Base-by-base conservation (phyloP, 2,329 filamentous ascomycete genomes). In the Penicillium brevicompactum region DNA sequence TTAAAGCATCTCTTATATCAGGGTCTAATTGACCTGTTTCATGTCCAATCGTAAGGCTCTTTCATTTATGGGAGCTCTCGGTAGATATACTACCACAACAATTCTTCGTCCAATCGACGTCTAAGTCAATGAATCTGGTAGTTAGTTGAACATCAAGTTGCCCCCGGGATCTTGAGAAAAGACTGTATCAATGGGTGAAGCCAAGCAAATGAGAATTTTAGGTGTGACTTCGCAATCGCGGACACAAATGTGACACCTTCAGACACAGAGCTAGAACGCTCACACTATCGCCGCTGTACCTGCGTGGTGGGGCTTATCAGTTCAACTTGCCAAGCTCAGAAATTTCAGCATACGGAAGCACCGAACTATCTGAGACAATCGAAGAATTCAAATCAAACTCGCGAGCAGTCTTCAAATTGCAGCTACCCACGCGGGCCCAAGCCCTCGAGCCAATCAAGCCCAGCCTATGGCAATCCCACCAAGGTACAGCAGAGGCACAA, bases 321-420 rank as follows among this genome's bases (percentile, higher is more conserved):
- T 38, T 24, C 16, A 31, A 40, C 4, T 22, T 41, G 47, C 41
- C 8, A 16, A 49, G 37, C 21, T 9, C 11, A 16, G 30, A 5
- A 45, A 18, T 27, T n/a, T 31, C n/a, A 31, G 32, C 9, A 45
- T 9, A 9, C 27, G 22, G 32, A 47, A 14, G 13, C 8, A 31
- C 24, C 34, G 43, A 52, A 13, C 4, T 9, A 48, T 48, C 44
- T 48, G 50, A 53, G 50, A 53, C 50, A 41, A 53, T 18, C 4
- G 13, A 24, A 27, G 10, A 22, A 22, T 16, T 10, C 16, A 27
- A 34, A 18, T 10, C n/a, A 49, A 43, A n/a, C 11, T 27, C 21
- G 10, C 14, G 22, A 14, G 34, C 11, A 7, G 8, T 22, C 11
- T 30, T 22, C 21, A 7, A 49, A 43, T 37, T 42, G 45, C 30